Conservation (phyloP, 176 grass and related monocot species). For the Eragrostis nindensis region DNA sequence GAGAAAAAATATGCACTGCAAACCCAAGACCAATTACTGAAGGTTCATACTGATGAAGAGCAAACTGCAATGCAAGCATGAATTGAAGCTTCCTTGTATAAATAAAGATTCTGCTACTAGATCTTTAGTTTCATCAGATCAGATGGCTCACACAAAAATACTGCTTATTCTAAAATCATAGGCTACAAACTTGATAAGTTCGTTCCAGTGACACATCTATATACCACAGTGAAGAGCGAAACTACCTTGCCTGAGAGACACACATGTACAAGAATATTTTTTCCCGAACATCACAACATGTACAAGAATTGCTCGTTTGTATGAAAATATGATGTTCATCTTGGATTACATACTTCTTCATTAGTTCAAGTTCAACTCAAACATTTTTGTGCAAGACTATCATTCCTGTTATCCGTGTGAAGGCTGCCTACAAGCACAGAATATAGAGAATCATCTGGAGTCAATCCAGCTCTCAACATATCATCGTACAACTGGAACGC, state of each 20-base stretch:
- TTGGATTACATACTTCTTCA: not conserved
- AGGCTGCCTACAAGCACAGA: slow-evolving; percentile 75
- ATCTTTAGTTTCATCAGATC: not conserved
- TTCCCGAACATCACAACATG: no score
- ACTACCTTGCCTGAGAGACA: not conserved
- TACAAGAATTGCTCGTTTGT: slow-evolving; percentile 24
- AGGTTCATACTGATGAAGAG: slow-evolving; percentile 12
- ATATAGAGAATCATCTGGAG: slow-evolving; percentile 73
- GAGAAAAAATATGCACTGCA: not conserved
- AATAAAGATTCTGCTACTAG: not conserved
- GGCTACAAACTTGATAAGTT: not conserved
- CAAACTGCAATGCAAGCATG: slow-evolving; percentile 20
- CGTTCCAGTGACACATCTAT: not conserved
- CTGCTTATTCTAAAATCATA: no score
- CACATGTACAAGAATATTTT: no score
- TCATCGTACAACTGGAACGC: slow-evolving; percentile 77
- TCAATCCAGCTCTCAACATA: slow-evolving; percentile 73
- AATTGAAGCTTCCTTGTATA: not conserved
- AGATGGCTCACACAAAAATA: not conserved
- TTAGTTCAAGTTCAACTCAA: not conserved
- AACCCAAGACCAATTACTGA: not conserved
- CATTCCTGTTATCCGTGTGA: slow-evolving; percentile 46
- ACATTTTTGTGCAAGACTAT: slow-evolving; percentile 10
- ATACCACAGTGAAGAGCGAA: slow-evolving; percentile 22
- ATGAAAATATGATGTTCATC: slow-evolving; percentile 3